Evolutionary conservation across 2,329 filamentous ascomycete genomes (phyloP), one percentile per base, ranked within the genome.

Genomic region (Aspergillus sclerotialis): DNA sequence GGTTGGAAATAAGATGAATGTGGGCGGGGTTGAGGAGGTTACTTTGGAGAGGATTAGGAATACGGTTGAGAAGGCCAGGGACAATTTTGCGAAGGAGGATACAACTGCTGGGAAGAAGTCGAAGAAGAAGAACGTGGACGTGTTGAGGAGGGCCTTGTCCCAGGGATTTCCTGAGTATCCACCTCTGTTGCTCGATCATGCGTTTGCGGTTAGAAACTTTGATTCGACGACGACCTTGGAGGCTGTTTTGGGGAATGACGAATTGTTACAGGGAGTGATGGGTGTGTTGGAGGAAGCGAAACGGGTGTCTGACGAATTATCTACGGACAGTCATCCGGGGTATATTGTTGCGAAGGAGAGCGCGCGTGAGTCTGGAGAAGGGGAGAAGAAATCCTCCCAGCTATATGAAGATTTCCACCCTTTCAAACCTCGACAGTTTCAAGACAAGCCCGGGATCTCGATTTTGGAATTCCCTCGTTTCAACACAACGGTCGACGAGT

Each of bases 381-480:
- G 65, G 4, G 66, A 69, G 7, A 47, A 57, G 30, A 45, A 47
- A 39, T 56, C 50, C 32, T 61, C 56, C 8, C 55, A 92, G 5
- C 67, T 94, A 2, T 98, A 95, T 53, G 84, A 95, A 35, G 92
- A 98, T 50, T 96, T 95, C 50, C 90, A 96, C 48, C 92, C 92
- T 0, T 96, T 96, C 58, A 69, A 82, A 25, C 92, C 92, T 0
- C 69, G 73, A 14, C 90, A 96, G 47, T 84, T 94, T 42, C 76
- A 80, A 42, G 69, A 75, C 5, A 78, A 88, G 36, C 67, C 78
- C 0, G 65, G 70, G 0, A 75, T 81, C 15, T 74, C 77, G 3
- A 77, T 94, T 11, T 54, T 96, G 9, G 76, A 85, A 35, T 88
- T 89, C 45, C 75, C 86, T 5, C 83, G 80, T 7, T 96, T 93